Percentiles rank a stretch among this genome's conserved stretches.
Evolutionary conservation across 2,329 filamentous ascomycete species (phyloP).

Genomic region (Ceratocystis colombiana): DNA sequence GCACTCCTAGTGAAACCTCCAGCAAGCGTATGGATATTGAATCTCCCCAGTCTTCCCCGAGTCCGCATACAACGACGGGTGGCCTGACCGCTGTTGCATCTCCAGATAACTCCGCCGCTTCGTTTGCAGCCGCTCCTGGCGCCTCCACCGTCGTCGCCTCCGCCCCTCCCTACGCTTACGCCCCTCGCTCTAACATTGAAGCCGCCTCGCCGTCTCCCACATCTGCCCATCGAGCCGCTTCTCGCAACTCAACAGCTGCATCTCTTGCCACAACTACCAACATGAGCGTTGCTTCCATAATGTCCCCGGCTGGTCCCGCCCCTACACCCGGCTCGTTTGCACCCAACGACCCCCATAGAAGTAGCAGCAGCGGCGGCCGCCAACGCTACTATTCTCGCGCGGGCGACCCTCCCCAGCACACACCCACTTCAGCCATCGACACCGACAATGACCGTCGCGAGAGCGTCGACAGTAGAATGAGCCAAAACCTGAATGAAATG

Average conservation of each 20-base stretch:
- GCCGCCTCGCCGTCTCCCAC: slow-evolving; percentile 40
- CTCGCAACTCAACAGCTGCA: slow-evolving; percentile 2
- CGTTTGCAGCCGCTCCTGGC: slow-evolving; percentile 27
- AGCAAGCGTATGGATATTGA: slow-evolving; percentile 26
- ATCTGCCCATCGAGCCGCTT: slow-evolving; percentile 39
- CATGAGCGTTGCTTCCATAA: slow-evolving; percentile 11
- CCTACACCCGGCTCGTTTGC: slow-evolving; percentile 55
- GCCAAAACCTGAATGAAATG: slow-evolving; percentile 59
- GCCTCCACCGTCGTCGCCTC: not conserved
- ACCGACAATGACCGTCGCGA: slow-evolving; percentile 46
- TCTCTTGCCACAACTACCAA: slow-evolving; percentile 1
- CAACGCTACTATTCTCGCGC: slow-evolving; percentile 37
- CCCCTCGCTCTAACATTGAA: slow-evolving; percentile 20
- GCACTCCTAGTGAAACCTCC: slow-evolving; percentile 25
- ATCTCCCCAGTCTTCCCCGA: slow-evolving; percentile 26
- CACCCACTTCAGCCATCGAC: slow-evolving; percentile 30
- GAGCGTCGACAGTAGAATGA: slow-evolving; percentile 71
- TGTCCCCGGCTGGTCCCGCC: slow-evolving; percentile 46
- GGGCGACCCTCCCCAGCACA: not conserved
- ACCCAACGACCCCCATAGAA: slow-evolving; percentile 37
- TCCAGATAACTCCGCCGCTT: slow-evolving; percentile 38
- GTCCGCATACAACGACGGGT: slow-evolving; percentile 22
- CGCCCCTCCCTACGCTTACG: slow-evolving; percentile 8
- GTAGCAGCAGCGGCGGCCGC: slow-evolving; percentile 28
- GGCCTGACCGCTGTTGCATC: slow-evolving; percentile 25